Base-by-base conservation (phyloP, 306 rosid species). In the Acmispon strigosus region DNA sequence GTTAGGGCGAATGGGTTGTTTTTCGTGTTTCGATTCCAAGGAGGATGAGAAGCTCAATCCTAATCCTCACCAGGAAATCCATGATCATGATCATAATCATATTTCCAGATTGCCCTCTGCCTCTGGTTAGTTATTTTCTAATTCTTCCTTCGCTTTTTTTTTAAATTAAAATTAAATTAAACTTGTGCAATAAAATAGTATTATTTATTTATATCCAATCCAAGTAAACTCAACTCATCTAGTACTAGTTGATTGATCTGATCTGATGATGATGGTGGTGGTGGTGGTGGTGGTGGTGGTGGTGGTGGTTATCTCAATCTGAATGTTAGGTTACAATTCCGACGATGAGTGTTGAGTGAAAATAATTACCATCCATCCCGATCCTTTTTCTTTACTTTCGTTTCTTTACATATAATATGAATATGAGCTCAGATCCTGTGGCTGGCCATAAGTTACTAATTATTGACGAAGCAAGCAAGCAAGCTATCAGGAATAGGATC, bases 21-120 rank as follows among this genome's bases (percentile, higher is more conserved):
- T 92, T 83, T 76, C 98, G 32, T 92, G 96, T 82, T 92, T 92
- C 77, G 98, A 92, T 88, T 87, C 96, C 50, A 86, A 74, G 84
- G 98, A 92, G 81, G 98, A 92, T 63, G 96, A 86, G 80, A 90
- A 83, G 76, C 84, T 92, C 61, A 92, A 92, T 84, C 89, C 96
- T 8, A 86, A 92, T 83, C 89, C 92, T 22, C 81, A 68, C 34
- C 84, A 76, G 39, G 77, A 80, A 50, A 84, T 56, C 85, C 87
- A 73, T 34, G 83, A 89, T 76, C 87, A 75, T 16, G n/a, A 66
- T 15, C 72, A 39, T 50, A 62, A 62, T 8, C 90, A 62, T 70
- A 80, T 91, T 79, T 76, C 91, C 66, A 78, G 85, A 80, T 71
- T 89, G 77, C 92, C 96, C 34, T 92, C 98, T 39, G 95, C 50